Evolutionary conservation across 2,329 filamentous ascomycete species (phyloP).

Genomic region (Diplodia corticola): DNA sequence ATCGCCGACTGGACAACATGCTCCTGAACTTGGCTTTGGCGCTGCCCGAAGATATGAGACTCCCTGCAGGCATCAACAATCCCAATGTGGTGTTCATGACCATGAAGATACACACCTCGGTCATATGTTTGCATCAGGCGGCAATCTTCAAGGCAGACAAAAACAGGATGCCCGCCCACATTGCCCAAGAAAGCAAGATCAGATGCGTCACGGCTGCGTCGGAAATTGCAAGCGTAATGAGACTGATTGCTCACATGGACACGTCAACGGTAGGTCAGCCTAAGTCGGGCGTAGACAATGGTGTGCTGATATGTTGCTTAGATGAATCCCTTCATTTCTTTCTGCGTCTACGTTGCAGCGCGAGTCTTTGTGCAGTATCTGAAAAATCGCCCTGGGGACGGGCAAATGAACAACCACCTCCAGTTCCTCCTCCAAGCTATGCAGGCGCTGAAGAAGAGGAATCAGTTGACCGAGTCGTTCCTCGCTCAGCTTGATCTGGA

Average conservation of each 20-base stretch:
- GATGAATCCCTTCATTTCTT: slow-evolving; percentile 95
- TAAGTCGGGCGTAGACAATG: background rate
- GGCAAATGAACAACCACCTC: slow-evolving; percentile 74
- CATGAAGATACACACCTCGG: slow-evolving; percentile 95
- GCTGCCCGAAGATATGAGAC: slow-evolving; percentile 75
- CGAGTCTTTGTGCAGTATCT: slow-evolving; percentile 94
- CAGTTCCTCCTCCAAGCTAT: slow-evolving; percentile 89
- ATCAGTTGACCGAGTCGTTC: slow-evolving; percentile 92
- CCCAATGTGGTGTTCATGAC: slow-evolving; percentile 91
- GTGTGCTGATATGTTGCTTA: slow-evolving; percentile 41
- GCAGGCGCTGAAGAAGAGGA: slow-evolving; percentile 82
- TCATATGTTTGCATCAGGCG: slow-evolving; percentile 96
- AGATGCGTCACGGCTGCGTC: slow-evolving; percentile 91
- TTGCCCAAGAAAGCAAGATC: slow-evolving; percentile 87
- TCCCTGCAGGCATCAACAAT: slow-evolving; percentile 73
- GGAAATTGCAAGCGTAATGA: slow-evolving; percentile 93
- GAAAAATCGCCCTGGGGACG: slow-evolving; percentile 88
- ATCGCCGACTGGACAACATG: slow-evolving; percentile 85
- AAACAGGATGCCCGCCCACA: slow-evolving; percentile 71
- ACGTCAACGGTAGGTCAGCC: slow-evolving; percentile 66
- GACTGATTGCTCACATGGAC: slow-evolving; percentile 88
- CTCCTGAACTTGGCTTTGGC: slow-evolving; percentile 83
- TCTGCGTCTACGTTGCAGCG: slow-evolving; percentile 93
- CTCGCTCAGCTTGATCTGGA: slow-evolving; percentile 91
- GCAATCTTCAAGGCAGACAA: slow-evolving; percentile 97